Base-by-base conservation (phyloP, 1,139 yeast genomes). In the Petasospora rhodanensis region DNA sequence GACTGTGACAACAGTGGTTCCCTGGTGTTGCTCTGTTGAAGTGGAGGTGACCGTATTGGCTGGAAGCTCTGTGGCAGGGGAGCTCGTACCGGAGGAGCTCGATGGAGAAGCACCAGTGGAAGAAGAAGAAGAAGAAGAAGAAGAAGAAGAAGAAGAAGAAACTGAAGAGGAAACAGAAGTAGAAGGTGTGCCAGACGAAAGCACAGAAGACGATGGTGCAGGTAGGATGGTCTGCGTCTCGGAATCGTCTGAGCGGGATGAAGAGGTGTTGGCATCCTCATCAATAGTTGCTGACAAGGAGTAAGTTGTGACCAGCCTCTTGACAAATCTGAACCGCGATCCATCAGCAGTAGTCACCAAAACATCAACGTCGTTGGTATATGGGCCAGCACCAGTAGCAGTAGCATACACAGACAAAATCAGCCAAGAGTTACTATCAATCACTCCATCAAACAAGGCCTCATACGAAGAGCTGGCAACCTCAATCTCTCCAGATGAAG, bases 1-100 rank as follows among this genome's bases (percentile, higher is more conserved):
- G 23, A 31, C 18, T 17, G 34, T 31, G 16, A 31, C 13, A 10
- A 31, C 18, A 9, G 34, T 31, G 19, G 34, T 31, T 14, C 23
- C 12, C 17, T 20, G 14, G 5, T 16, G 22, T 18, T 11, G 7
- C 12, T 7, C 11, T 6, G 12, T 21, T 7, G 23, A 6, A 21
- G 23, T 21, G 11, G 12, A 9, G 11, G 23, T 7, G 13, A 12
- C 6, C 7, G 13, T 6, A 21, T 12, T 12, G 11, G 23, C 11
- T 7, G 12, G 7, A n/a, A 8, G 12, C 7, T 7, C 23, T 6
- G 23, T 21, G 7, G n/a, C 23, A 21, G 23, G 9, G 8, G 19
- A 18, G 9, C 7, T 18, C 8, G 19, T 9, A 18, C 19, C 8
- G 9, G 19, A 18, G 19, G 19, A 18, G 19, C 9, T 7, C 19